phyloP scores from a whole-genome alignment of 805 yeast genomes.

The Grigorovia transvaalensis region DNA sequence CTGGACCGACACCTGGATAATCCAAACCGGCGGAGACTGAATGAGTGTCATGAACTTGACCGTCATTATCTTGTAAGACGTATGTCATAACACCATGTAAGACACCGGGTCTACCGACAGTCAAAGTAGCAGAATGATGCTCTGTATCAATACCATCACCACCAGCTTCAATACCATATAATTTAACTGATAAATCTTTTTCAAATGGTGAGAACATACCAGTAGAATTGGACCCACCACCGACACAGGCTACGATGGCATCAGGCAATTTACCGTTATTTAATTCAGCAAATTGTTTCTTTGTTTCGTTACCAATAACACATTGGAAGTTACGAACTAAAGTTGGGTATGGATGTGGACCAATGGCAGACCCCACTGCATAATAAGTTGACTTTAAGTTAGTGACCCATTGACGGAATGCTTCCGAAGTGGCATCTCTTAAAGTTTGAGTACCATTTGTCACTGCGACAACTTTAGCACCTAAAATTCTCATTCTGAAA shows the following conservation, averaged over 20 bases:
- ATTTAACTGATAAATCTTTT: constrained; percentile 61
- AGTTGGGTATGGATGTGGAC: constrained; percentile 98
- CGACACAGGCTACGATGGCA: constrained; percentile 96
- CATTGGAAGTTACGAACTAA: constrained; percentile 97
- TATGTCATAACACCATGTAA: constrained; percentile 96
- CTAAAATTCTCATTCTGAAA: constrained; percentile 91
- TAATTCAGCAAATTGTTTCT: constrained; percentile 72
- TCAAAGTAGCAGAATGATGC: constrained; percentile 88
- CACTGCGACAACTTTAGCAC: constrained; percentile 91
- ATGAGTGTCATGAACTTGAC: constrained; percentile 96
- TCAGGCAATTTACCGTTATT: constrained; percentile 82
- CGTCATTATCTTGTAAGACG: constrained; percentile 82
- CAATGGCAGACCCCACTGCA: constrained; percentile 96
- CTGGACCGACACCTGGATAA: constrained; percentile 99
- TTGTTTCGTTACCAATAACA: constrained; percentile 91
- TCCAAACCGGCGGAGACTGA: constrained; percentile 98
- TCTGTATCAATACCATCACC: constrained; percentile 90
- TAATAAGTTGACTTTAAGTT: constrained; percentile 80
- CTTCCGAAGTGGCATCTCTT: constrained; percentile 97
- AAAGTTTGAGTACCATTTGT: constrained; percentile 90
- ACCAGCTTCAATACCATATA: constrained; percentile 96
- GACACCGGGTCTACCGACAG: constrained; percentile 95
- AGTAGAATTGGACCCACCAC: constrained; percentile 96
- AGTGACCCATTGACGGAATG: constrained; percentile 92
- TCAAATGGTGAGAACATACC: constrained; percentile 96